A percentile compares a stretch with the other conserved stretches of the same genome.
Evolutionary conservation across 139 green algal species (phyloP).

Genomic region (Astrephomene gubernaculifera): DNA sequence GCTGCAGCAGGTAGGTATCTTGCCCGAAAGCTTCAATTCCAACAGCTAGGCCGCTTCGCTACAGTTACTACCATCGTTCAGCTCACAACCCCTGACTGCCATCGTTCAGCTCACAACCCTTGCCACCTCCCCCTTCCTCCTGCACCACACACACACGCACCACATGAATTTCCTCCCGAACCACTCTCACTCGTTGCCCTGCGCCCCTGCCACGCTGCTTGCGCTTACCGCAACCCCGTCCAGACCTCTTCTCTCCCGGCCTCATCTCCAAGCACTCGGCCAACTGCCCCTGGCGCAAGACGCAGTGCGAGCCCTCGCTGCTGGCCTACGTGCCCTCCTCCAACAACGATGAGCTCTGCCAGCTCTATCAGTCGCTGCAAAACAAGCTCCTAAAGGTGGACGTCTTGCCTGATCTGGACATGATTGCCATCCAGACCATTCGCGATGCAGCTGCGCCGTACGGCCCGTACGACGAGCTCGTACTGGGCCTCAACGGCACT

Average conservation of each 20-base stretch:
- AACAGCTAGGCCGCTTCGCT: background rate
- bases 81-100: background rate
- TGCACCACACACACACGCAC: background rate
- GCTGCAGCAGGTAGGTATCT: conserved; percentile 31
- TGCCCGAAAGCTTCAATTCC: background rate
- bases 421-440: conserved; percentile 14
- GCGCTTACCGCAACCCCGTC: background rate
- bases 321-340: conserved; percentile 65
- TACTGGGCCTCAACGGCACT: background rate
- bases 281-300: conserved; percentile 70
- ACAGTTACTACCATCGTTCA: background rate
- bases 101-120: background rate
- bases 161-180: background rate
- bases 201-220: background rate
- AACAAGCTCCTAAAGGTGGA: conserved; percentile 37
- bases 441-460: conserved; percentile 5
- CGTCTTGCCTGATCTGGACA: conserved; percentile 44
- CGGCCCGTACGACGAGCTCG: conserved; percentile 32
- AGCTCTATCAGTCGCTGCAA: conserved; percentile 1
- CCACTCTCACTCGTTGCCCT: background rate
- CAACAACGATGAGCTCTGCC: background rate
- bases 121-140: background rate
- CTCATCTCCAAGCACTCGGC: conserved; percentile 59
- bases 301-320: conserved; percentile 55
- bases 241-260: conserved; percentile 38